Evolutionary conservation across 176 grass and related monocot genomes (phyloP).

Genomic region (Raddia guianensis): DNA sequence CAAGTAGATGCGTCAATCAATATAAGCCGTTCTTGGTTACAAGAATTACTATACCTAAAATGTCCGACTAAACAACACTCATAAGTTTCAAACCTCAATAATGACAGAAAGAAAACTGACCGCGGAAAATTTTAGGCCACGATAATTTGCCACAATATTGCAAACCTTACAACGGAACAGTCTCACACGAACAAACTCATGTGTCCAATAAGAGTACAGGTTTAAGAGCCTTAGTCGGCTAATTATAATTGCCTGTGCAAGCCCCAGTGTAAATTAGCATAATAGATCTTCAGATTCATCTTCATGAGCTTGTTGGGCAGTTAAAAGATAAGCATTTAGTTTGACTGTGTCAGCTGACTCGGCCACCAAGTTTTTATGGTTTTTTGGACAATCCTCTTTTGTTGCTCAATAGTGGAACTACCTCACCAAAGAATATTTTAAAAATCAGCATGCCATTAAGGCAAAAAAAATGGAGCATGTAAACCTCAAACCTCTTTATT

Average conservation of each 20-base stretch:
- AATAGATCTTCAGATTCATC: conserved; percentile 25
- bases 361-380: conserved; percentile 25
- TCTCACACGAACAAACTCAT: conserved; percentile 30
- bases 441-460: conserved; percentile 38
- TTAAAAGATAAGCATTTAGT: conserved; percentile 11
- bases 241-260: conserved; percentile 26
- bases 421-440: conserved; percentile 43
- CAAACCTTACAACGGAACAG: conserved; percentile 21
- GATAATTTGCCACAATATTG: conserved; percentile 15
- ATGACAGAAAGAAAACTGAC: conserved; percentile 21
- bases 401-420: conserved; percentile 33
- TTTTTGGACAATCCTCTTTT: conserved; percentile 32
- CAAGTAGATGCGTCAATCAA: conserved; percentile 17
- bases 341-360: conserved; percentile 25
- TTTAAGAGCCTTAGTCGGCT: conserved; percentile 35
- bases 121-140: neutral
- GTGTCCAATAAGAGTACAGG: conserved; percentile 35
- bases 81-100: conserved; percentile 20
- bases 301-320: conserved; percentile 16
- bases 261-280: conserved; percentile 40
- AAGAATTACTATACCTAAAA: conserved; percentile 42
- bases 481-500: conserved; percentile 34
- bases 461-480: conserved; percentile 31
- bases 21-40: conserved; percentile 42
- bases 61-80: conserved; percentile 33